Evolutionary conservation across 2,329 filamentous ascomycete species (phyloP), one percentile per base, ranked within the genome.

Genomic region (Fusarium oxysporum): DNA sequence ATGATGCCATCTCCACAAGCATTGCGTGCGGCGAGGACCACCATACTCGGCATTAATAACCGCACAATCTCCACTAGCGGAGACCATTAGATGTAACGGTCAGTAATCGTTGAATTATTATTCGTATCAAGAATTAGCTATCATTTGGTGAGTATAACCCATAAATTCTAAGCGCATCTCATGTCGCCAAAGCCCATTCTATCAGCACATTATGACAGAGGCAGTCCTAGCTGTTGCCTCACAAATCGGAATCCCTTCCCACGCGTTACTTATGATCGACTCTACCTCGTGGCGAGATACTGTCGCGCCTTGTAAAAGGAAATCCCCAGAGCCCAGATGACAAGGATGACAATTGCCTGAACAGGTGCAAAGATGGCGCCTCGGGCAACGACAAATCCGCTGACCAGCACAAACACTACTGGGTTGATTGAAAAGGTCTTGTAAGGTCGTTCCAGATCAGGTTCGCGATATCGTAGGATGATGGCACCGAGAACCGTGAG

Each of bases 401-500:
- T 91, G 3, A 91, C 89, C 0, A 88, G 48, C 0, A 86, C 83
- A 69, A 92, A 92, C 0, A 86, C 75, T 1, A 85, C 57, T 0
- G 89, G 89, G 14, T 90, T 82, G 6, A 86, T 30, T 0, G 90
- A 74, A 19, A 81, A 79, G 0, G 89, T 86, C 77, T 86, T 87
- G 74, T 91, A 92, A 0, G 90, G 89, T 16, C 90, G 80, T 0
- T 82, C 73, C 6, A 92, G 81, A 0, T 81, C 78, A 1, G 89
- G 90, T 76, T 91, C 88, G 3, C 87, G 84, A 62, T 85, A 85
- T 17, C 90, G 85, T 47, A 92, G 79, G 21, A 91, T 80, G 14
- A 91, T 82, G 3, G 88, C 86, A 0, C 89, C 90, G 1, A 91
- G 74, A 0, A 91, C 89, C 0, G 89, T 89, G 35, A 91, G 82